Evolutionary conservation across 257 asterid species (phyloP).

Genomic region (Nyctanthes arbortristis): DNA sequence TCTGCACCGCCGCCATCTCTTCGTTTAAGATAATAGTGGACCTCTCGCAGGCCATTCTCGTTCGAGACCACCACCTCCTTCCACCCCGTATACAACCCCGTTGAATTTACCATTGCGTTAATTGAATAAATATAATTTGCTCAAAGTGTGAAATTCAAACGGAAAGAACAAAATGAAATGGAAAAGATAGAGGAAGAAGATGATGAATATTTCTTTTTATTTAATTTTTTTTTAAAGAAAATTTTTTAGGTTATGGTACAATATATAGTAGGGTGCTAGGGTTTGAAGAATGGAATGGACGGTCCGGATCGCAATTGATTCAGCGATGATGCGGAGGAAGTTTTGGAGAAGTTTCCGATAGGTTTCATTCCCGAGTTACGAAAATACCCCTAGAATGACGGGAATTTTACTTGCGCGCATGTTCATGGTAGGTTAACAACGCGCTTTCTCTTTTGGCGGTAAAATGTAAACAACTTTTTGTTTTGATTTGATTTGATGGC

Average conservation of each 20-base stretch:
- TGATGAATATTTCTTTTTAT: not conserved
- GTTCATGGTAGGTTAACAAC: no score
- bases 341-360: not conserved
- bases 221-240: not conserved
- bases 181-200: slow-evolving; percentile 17
- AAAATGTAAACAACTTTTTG: no score
- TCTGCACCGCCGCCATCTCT: slow-evolving; percentile 51
- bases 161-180: slow-evolving; percentile 11
- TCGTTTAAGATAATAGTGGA: slow-evolving; percentile 56
- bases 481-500: no score
- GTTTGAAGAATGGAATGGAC: slow-evolving; percentile 35
- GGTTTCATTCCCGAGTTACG: not conserved
- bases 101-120: slow-evolving; percentile 31
- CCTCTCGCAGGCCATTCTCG: slow-evolving; percentile 67
- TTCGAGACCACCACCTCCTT: slow-evolving; percentile 55
- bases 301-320: slow-evolving; percentile 33
- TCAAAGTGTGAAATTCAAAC: not conserved
- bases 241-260: slow-evolving; percentile 13
- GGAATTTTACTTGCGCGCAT: not conserved
- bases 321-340: not conserved
- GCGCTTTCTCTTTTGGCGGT: no score
- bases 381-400: not conserved
- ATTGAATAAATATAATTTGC: slow-evolving; percentile 6
- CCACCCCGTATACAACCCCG: slow-evolving; percentile 58
- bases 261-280: slow-evolving; percentile 39